Conservation (phyloP, 179 eudicot genomes). For the Heliamphora pulchella region DNA sequence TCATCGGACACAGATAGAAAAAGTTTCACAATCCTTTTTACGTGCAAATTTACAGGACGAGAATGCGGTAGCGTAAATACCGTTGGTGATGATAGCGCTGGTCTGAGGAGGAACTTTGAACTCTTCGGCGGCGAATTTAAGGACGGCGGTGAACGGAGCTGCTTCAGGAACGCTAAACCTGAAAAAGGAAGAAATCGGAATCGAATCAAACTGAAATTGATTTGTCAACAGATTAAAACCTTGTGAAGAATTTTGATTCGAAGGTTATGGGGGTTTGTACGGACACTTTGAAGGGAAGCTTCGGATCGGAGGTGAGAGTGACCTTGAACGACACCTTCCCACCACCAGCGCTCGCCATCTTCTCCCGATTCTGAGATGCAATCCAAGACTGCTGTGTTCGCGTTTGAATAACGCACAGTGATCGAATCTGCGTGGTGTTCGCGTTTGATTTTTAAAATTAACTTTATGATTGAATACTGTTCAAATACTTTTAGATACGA, state of each 20-base stretch:
- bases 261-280: background rate
- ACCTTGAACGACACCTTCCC: slow-evolving; percentile 97
- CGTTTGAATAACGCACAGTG: too few species aligned
- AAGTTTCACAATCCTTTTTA: too few species aligned
- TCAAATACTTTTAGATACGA: too few species aligned
- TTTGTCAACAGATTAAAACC: background rate
- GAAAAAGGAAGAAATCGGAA: background rate
- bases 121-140: slow-evolving; percentile 92
- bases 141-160: slow-evolving; percentile 89
- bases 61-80: slow-evolving; percentile 22
- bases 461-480: too few species aligned
- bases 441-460: too few species aligned
- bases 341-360: slow-evolving; percentile 70
- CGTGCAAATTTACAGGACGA: too few species aligned
- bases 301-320: slow-evolving; percentile 87
- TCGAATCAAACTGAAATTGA: background rate
- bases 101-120: slow-evolving; percentile 98
- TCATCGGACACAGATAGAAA: background rate
- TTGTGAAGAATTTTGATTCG: background rate
- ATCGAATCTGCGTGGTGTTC: too few species aligned
- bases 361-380: background rate
- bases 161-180: slow-evolving; percentile 68
- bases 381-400: too few species aligned
- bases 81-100: slow-evolving; percentile 91
- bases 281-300: slow-evolving; percentile 95